Evolutionary conservation across 2,329 filamentous ascomycete genomes (phyloP).

Genomic region (Ploettnerulaceae sp.): DNA sequence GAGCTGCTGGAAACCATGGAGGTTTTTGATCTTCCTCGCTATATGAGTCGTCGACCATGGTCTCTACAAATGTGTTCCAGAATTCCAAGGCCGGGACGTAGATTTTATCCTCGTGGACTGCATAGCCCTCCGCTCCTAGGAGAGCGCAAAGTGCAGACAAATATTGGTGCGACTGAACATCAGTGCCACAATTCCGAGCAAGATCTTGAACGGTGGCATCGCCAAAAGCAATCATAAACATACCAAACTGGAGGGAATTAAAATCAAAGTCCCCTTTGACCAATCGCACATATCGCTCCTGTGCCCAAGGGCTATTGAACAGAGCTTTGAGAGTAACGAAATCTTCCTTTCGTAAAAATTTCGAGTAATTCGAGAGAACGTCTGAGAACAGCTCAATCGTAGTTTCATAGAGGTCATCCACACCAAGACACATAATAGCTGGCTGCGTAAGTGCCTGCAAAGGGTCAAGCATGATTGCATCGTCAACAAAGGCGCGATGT

Average conservation of each 20-base stretch:
- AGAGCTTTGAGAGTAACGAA: slow-evolving; percentile 53
- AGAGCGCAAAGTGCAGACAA: slow-evolving; percentile 59
- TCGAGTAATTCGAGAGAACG: slow-evolving; percentile 58
- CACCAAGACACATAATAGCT: slow-evolving; percentile 55
- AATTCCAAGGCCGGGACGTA: slow-evolving; percentile 72
- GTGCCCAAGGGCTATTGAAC: slow-evolving; percentile 56
- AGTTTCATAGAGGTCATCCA: slow-evolving; percentile 53
- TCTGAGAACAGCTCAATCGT: slow-evolving; percentile 63
- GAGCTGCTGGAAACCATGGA: slow-evolving; percentile 55
- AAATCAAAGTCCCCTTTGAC: slow-evolving; percentile 58
- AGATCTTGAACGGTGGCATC: slow-evolving; percentile 59
- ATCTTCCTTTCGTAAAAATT: slow-evolving; percentile 56
- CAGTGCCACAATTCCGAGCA: slow-evolving; percentile 47
- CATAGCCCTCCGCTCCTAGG: slow-evolving; percentile 59
- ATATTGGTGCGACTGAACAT: slow-evolving; percentile 45
- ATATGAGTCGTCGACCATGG: slow-evolving; percentile 54
- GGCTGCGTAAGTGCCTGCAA: slow-evolving; percentile 56
- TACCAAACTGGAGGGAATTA: slow-evolving; percentile 59
- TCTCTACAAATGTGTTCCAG: slow-evolving; percentile 73
- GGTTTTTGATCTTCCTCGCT: slow-evolving; percentile 42
- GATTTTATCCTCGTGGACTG: slow-evolving; percentile 68
- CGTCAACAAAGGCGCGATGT: slow-evolving; percentile 56
- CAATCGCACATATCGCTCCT: slow-evolving; percentile 49
- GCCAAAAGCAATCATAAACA: slow-evolving; percentile 63
- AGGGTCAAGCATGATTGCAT: slow-evolving; percentile 51